Evolutionary conservation across 768 basidiomycete species (phyloP).

Genomic region (Suillus alpinus): DNA sequence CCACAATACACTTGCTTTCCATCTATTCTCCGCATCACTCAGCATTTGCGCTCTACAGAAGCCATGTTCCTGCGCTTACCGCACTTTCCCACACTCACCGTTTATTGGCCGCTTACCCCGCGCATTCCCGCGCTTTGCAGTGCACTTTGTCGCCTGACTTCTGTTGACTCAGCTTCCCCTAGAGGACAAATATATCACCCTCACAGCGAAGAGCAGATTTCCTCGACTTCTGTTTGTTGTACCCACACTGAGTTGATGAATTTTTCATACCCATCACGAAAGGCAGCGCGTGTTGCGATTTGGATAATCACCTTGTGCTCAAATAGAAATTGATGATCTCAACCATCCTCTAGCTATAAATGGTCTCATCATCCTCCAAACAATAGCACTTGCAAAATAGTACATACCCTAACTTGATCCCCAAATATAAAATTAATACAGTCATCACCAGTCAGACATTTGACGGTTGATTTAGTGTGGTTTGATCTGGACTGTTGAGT

Average conservation of each 20-base stretch:
- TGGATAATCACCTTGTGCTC: neutral
- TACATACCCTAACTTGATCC: neutral
- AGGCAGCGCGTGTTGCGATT: neutral
- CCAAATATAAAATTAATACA: neutral
- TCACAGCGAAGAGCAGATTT: too few species aligned
- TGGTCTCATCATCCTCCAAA: neutral
- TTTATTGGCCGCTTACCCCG: too few species aligned
- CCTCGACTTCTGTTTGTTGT: too few species aligned
- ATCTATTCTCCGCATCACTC: too few species aligned
- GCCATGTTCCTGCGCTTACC: too few species aligned
- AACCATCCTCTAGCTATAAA: neutral
- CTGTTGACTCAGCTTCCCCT: too few species aligned
- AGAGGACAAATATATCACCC: too few species aligned
- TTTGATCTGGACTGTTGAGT: neutral
- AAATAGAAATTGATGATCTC: neutral
- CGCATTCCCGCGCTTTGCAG: too few species aligned
- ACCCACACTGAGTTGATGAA: neutral
- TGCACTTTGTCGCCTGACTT: too few species aligned
- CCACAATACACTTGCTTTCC: too few species aligned
- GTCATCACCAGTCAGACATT: neutral
- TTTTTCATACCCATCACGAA: neutral
- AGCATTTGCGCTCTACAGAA: too few species aligned
- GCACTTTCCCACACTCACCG: too few species aligned
- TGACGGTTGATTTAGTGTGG: neutral
- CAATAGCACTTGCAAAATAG: neutral